A percentile compares a stretch with the other conserved stretches of the same genome.
These are phyloP conservation scores for Apiotrichum siamense DNA, from an alignment of 1,284 basidiomycete genomes.

Conservation along the genomic window DNA sequence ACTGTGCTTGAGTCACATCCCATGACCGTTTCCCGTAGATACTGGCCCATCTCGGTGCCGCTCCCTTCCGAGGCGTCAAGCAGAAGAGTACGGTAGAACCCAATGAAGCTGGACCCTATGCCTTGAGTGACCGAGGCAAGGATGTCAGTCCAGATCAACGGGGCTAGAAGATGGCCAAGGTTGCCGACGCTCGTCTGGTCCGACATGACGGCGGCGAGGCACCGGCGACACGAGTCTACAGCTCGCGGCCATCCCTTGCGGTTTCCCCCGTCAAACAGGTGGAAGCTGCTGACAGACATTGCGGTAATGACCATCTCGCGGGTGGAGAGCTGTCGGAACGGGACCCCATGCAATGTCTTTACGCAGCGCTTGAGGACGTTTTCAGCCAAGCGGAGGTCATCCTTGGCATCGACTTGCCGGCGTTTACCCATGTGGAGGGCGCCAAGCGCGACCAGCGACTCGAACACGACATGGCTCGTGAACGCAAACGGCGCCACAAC, in stretches of 20 bases:
- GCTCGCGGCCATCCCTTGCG: conserved; percentile 17
- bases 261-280: conserved; percentile 27
- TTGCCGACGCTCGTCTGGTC: too few species aligned
- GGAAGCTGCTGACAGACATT: conserved; percentile 24
- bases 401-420: not conserved
- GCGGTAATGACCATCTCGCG: conserved; percentile 24
- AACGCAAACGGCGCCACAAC: conserved; percentile 23
- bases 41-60: conserved; percentile 10
- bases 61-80: conserved; percentile 45
- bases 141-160: conserved; percentile 78
- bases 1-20: conserved; percentile 63
- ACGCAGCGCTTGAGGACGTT: conserved; percentile 13
- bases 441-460: conserved; percentile 18
- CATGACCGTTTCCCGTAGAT: conserved; percentile 70
- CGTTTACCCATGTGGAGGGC: conserved; percentile 23
- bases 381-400: conserved; percentile 10
- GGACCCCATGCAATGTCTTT: conserved; percentile 13
- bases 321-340: conserved; percentile 15
- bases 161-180: conserved; percentile 55
- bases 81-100: conserved; percentile 53
- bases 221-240: conserved; percentile 16
- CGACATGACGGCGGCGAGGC: conserved; percentile 11
- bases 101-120: conserved; percentile 55
- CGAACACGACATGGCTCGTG: conserved; percentile 18
- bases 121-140: conserved; percentile 64